Base-by-base conservation (phyloP, 2,329 filamentous ascomycete species). In the Hawksworthiomyces lignivorus region DNA sequence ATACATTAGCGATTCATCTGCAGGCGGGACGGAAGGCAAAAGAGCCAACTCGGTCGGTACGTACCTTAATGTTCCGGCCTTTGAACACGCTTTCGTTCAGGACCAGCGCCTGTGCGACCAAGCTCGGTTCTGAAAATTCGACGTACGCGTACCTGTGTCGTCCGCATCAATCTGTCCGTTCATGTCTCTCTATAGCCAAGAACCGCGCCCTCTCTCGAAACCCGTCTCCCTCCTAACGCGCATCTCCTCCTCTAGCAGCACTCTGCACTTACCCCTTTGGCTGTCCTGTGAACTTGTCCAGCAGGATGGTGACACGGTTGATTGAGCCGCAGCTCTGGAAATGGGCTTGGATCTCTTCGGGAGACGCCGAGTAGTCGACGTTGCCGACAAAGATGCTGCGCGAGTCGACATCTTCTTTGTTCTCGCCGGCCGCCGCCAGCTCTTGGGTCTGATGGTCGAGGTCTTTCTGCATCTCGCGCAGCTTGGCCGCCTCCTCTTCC, bases 71-170 rank as follows among this genome's bases (percentile, higher is more conserved):
- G 62, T 92, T 94, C 56, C 92, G 80, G 49, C 87, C 89, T 56
- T 92, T 88, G 68, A 98, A 95, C 44, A 94, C 75, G 63, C 88
- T 96, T 67, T 98, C 92, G 62, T 98, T 97, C 44, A 98, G 72
- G 30, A 97, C 88, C 47, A 98, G 75, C 20, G 92, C 92, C 62
- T 94, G 87, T 36, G 87, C 87, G 49, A 98, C 90, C 48, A 96
- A 73, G 64, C 80, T 89, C 36, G 92, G 88, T 67, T 97, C 92
- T 47, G 87, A 84, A 61, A 98, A 98, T 67, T 98, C 92, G 56
- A 98, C 92, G 67, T 98, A 98, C 58, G 92, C 92, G 68, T 98
- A 98, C 51, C 89, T 96, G 65, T n/a, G n/a, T n/a, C n/a, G n/a
- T n/a, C n/a, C n/a, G n/a, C n/a, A n/a, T n/a, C n/a, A n/a, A n/a